These are phyloP conservation scores for Penicillium daleae DNA, from an alignment of 495 filamentous ascomycete species.

Conservation along the genomic window DNA sequence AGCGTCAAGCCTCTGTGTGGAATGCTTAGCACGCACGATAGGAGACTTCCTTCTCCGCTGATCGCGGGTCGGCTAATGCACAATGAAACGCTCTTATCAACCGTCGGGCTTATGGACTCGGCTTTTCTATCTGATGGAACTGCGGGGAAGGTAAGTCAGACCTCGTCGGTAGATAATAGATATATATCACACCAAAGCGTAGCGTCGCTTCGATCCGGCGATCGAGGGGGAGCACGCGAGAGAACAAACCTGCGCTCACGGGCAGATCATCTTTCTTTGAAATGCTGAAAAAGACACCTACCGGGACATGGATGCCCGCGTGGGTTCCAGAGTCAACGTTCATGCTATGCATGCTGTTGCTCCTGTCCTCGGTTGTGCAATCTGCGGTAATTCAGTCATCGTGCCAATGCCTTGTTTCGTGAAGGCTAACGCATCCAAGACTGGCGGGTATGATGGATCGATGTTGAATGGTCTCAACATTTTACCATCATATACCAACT, in stretches of 20 bases:
- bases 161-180: not conserved
- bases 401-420: not conserved
- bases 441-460: constrained; percentile 54
- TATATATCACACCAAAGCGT: not conserved
- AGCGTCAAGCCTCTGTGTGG: not conserved
- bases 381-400: constrained; percentile 37
- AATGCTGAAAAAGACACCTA: constrained; percentile 41
- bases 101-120: not conserved
- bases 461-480: constrained; percentile 59
- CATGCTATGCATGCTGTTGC: constrained; percentile 42
- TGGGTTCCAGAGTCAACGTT: constrained; percentile 52
- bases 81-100: not conserved
- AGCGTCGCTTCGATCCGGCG: not conserved
- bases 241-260: too few species aligned
- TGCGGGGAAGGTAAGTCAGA: not conserved
- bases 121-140: not conserved
- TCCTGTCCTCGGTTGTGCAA: constrained; percentile 53
- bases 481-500: constrained; percentile 50
- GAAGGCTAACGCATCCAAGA: constrained; percentile 25
- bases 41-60: not conserved
- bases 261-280: too few species aligned
- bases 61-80: not conserved
- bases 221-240: not conserved
- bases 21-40: not conserved
- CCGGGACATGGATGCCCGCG: constrained; percentile 57